phyloP scores from a whole-genome alignment of 257 asterid species.

The Solanum pinnatisectum region DNA sequence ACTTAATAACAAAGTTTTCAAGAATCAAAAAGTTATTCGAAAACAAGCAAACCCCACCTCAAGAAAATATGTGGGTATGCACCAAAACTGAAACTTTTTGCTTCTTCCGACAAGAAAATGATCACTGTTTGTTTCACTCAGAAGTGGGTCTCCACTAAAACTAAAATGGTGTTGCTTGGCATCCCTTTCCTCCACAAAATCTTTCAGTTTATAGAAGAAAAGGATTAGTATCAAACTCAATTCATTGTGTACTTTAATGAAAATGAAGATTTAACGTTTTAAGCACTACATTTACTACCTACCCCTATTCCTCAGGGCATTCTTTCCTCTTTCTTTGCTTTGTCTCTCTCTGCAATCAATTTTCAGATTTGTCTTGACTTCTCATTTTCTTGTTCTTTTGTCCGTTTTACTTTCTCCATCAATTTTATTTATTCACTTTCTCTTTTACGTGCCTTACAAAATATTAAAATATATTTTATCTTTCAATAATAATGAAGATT shows the following conservation, averaged over 20 bases:
- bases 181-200: not conserved
- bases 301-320: not conserved
- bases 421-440: not conserved
- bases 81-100: not conserved
- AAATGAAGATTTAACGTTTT: not conserved
- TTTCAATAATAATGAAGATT: not conserved
- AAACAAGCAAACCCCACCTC: not conserved
- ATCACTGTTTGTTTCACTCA: not conserved
- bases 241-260: not conserved
- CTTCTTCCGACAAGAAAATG: not conserved
- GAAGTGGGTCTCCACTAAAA: not conserved
- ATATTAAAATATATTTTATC: too few species aligned
- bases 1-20: not conserved
- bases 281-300: not conserved
- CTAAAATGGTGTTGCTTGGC: not conserved
- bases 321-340: not conserved
- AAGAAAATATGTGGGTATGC: not conserved
- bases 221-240: not conserved
- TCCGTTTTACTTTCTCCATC: not conserved
- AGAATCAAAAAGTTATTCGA: not conserved
- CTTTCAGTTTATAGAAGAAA: not conserved
- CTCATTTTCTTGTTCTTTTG: not conserved
- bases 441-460: too few species aligned
- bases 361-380: not conserved
- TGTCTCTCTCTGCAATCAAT: not conserved